A percentile compares a stretch with the other conserved stretches of the same genome.
Conservation (phyloP, 768 basidiomycete species). For the Sporobolomyces roseus region DNA sequence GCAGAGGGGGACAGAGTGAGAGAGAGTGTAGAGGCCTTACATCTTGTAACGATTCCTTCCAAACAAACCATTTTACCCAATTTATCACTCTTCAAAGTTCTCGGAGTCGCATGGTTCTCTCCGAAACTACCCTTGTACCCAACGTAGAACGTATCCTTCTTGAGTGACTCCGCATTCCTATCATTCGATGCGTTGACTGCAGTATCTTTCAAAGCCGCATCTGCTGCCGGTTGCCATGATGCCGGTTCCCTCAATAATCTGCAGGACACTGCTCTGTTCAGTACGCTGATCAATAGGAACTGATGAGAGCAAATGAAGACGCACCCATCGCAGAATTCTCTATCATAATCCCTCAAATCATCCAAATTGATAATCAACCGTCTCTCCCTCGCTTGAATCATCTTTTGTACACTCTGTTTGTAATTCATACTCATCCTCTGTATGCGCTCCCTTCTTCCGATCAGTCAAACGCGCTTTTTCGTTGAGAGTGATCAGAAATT, state of each 20-base stretch:
- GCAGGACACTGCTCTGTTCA: not conserved
- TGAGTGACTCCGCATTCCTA: conserved; percentile 76
- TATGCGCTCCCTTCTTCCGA: no score
- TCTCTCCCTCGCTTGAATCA: conserved; percentile 76
- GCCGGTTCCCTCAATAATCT: conserved; percentile 84
- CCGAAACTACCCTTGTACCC: conserved; percentile 96
- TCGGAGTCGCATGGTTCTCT: conserved; percentile 93
- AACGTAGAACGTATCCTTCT: conserved; percentile 70
- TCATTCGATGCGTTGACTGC: conserved; percentile 67
- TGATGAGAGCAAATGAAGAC: conserved; percentile 28
- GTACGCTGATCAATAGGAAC: no score
- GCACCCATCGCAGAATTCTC: conserved; percentile 69
- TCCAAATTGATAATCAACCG: conserved; percentile 93
- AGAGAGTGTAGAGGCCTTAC: conserved; percentile 49
- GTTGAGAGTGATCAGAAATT: not conserved
- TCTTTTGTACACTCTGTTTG: conserved; percentile 72
- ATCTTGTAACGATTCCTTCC: conserved; percentile 96
- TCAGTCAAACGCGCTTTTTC: not conserved
- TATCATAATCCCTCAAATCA: conserved; percentile 86
- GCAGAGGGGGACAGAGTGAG: not conserved
- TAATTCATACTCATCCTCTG: conserved; percentile 52
- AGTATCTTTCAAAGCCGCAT: conserved; percentile 71
- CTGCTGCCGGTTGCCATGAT: conserved; percentile 82
- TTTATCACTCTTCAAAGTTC: conserved; percentile 79
- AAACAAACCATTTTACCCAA: conserved; percentile 94